phyloP scores from a whole-genome alignment of 768 basidiomycete genomes.

The Butyriboletus loyo region DNA sequence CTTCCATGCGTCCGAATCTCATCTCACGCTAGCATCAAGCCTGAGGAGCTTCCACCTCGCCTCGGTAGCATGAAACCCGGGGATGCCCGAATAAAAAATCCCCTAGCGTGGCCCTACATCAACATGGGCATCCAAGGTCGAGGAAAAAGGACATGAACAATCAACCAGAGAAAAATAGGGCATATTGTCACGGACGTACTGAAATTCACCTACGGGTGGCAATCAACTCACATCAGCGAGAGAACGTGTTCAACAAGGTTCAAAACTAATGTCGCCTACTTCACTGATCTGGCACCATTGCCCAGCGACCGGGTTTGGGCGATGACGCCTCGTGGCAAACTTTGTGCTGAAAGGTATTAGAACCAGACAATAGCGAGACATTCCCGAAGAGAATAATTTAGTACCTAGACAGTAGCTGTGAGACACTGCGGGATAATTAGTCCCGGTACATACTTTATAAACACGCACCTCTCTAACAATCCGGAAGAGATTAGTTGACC shows the following conservation, averaged over 20 bases:
- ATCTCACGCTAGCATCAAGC: background rate
- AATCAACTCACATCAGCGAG: conserved; percentile 5
- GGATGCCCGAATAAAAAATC: conserved; percentile 11
- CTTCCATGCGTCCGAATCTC: conserved; percentile 2
- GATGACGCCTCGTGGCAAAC: conserved; percentile 5
- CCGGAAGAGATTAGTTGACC: too few relatives aligned
- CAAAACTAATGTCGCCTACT: background rate
- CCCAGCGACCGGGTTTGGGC: conserved; percentile 17
- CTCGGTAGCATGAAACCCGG: conserved; percentile 13
- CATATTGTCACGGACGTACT: background rate
- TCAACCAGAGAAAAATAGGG: background rate
- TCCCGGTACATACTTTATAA: too few relatives aligned
- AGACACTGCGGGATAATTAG: too few relatives aligned
- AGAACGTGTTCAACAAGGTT: conserved; percentile 18
- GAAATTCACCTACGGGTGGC: background rate
- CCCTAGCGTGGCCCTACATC: background rate
- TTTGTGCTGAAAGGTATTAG: too few relatives aligned
- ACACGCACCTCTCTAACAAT: too few relatives aligned
- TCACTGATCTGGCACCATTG: conserved; percentile 6
- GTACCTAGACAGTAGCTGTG: too few relatives aligned
- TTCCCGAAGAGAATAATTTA: too few relatives aligned
- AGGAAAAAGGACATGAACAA: background rate
- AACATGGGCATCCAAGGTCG: too few relatives aligned
- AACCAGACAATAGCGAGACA: too few relatives aligned
- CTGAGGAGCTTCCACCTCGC: conserved; percentile 1